phyloP scores from a whole-genome alignment of 495 filamentous ascomycete species.

The Immersiella caudata region DNA sequence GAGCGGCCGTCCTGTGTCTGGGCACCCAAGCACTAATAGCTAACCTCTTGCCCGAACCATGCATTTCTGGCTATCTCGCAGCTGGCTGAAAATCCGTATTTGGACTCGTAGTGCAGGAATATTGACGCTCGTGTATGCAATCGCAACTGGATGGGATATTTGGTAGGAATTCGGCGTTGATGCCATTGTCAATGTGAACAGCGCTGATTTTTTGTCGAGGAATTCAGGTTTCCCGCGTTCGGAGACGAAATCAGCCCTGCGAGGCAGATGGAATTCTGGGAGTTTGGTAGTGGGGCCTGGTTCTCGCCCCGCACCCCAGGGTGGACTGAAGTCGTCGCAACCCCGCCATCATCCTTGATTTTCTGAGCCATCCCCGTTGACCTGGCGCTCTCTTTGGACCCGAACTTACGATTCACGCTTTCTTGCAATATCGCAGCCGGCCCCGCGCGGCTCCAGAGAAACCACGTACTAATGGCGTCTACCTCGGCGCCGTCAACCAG shows the following conservation, averaged over 20 bases:
- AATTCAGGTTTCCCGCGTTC: not conserved
- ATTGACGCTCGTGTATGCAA: not conserved
- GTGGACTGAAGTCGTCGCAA: not conserved
- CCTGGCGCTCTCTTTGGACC: not conserved
- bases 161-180: too few species aligned
- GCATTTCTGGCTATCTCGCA: not conserved
- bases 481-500: constrained; percentile 23
- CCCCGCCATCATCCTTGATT: not conserved
- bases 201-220: not conserved
- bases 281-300: not conserved
- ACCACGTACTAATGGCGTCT: constrained; percentile 27
- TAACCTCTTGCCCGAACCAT: not conserved
- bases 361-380: not conserved
- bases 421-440: not conserved
- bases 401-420: not conserved
- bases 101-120: not conserved
- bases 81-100: not conserved
- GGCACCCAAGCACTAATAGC: not conserved
- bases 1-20: not conserved
- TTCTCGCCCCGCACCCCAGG: constrained; percentile 7
- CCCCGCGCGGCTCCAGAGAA: constrained; percentile 6
- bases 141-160: not conserved
- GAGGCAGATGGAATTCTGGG: not conserved
- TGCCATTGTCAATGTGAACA: not conserved
- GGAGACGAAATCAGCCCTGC: not conserved